Base-by-base conservation (phyloP, 1,139 yeast species). In the Diutina neorugosa region DNA sequence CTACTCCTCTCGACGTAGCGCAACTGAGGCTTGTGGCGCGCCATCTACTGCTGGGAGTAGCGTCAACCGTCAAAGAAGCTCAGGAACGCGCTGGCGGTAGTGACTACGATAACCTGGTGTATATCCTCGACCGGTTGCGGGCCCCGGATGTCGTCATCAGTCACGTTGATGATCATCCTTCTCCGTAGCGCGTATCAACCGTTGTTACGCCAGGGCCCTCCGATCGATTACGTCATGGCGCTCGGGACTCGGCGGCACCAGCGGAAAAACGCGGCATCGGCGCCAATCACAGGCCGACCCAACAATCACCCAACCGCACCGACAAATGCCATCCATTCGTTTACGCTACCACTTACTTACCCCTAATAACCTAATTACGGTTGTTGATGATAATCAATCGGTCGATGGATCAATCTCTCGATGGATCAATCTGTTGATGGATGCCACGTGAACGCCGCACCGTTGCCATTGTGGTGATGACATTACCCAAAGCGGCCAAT, bases 1-100 rank as follows among this genome's bases (percentile, higher is more conserved):
- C 70, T 7, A 77, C 80, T 1, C 77, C 75, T n/a, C 67, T 69
- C 12, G 66, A 63, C 0, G 59, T 69, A 3, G 82, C 83, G 5
- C 68, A 81, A 47, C 64, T 69, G 6, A 67, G 97, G 55, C 82
- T 89, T 0, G 85, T 89, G 0, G 67, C 69, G 52, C 72, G 98
- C 54, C 98, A 91, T 65, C 60, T 89, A 18, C 69, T 67, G 12
- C 78, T 91, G 6, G 96, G 96, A 0, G 74, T 91, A 20, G 84
- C 79, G 0, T 55, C 63, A 0, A 69, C 71, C 3, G 60, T 77
- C n/a, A 76, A 79, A 54, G 82, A 77, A 52, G 97, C 96, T 0
- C 66, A 69, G 16, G 71, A 67, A 12, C 71, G 91, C 49, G 91
- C 84, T 12, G 82, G 80, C 55, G 68, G 71, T 7, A 90, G 86